Base-by-base conservation (phyloP, 352 stramenopile genomes). In the Globisporangium takayamanum region DNA sequence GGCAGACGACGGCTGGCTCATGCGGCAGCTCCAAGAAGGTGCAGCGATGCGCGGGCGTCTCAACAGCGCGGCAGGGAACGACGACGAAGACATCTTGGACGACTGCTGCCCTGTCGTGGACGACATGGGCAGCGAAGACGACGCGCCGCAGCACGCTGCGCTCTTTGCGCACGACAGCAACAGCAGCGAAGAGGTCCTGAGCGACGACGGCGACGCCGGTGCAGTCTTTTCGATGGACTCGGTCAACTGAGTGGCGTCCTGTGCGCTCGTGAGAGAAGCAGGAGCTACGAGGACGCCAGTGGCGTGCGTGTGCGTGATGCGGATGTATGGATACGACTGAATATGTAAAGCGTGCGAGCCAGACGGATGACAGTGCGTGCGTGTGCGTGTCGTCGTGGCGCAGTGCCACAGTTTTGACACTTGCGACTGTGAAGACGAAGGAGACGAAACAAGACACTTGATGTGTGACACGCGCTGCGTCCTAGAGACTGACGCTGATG, bases 1-100 rank as follows among this genome's bases (percentile, higher is more conserved):
- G 83, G 83, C 80, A 10, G 83, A 93, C 56, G 80, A 93, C 60
- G 83, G 83, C 45, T 93, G 83, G 83, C 64, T 93, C 39, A 82
- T 93, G 74, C 78, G 76, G 55, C 83, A 91, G 60, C 60, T 93
- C 25, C 73, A 86, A 48, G 80, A 93, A 64, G 83, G 83, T 14
- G 83, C 83, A 1, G 80, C 77, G 46, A 77, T 90, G 78, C 83
- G 83, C 41, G 83, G 80, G 1, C 77, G 78, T 16, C 63, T 92
- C 47, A 74, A 87, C n/a, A 69, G 65, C 53, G 75, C 77, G 20
- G 80, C 77, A n/a, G 80, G 88, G 33, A 73, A 86, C 15, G 70
- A 71, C 48, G 70, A 71, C 48, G 80, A 83, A 36, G 82, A 92
- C 48, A 55, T 59, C 20, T 55, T 54, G 25, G 59, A 64, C n/a